Base-by-base conservation (phyloP, 495 filamentous ascomycete species). In the Pyrenula massariospora region DNA sequence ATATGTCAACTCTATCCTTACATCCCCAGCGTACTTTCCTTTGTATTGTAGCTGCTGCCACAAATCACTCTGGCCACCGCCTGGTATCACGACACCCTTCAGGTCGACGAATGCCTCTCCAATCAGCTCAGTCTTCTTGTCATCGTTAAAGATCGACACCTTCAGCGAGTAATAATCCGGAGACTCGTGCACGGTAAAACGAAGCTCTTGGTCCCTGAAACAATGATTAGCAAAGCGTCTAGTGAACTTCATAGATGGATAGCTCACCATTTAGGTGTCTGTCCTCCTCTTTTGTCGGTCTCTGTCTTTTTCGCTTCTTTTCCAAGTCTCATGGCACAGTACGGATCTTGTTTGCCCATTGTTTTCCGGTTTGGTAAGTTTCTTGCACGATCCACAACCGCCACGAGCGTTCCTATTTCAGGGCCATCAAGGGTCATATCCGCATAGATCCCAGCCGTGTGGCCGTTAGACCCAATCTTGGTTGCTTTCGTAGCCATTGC, bases 221-320 rank as follows among this genome's bases (percentile, higher is more conserved):
- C n/a, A n/a, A n/a, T n/a, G n/a, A n/a, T n/a, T n/a, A n/a, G n/a
- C n/a, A n/a, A n/a, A 54, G 25, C 2, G n/a, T n/a, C n/a, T n/a
- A n/a, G n/a, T n/a, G n/a, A n/a, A n/a, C n/a, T n/a, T n/a, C n/a
- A n/a, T n/a, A n/a, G n/a, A n/a, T n/a, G n/a, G n/a, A n/a, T n/a
- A n/a, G 68, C 84, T 64, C 81, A 93, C 93, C 93, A 99, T 81
- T 79, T 84, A 10, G 93, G 93, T 24, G 92, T 97, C 71, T 99
- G 93, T 49, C 93, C 93, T 57, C 93, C 93, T 65, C 93, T 77
- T 58, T 90, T 83, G 71, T 99, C 94, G 3, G 91, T 96, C 24
- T 87, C 87, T 1, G 93, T 99, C 73, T 96, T 96, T 78, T 95
- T 95, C 19, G 92, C 94, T 70, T 97, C 92, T 68, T 99, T 99